These are phyloP conservation scores for Phytophthora pseudosyringae DNA, from an alignment of 352 stramenopile genomes.

Conservation along the genomic window DNA sequence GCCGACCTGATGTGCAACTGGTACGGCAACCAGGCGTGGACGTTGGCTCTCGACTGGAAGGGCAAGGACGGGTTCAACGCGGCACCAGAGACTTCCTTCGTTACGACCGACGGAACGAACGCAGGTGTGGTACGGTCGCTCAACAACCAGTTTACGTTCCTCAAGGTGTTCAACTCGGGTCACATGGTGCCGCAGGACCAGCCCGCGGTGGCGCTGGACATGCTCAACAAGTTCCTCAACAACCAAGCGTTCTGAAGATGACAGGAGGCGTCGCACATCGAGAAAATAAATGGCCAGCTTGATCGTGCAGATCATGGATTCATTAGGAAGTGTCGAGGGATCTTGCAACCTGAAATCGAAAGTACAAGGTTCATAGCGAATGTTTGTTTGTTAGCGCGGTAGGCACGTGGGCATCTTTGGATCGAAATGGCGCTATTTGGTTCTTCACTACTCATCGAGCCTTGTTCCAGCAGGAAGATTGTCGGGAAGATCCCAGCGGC, in stretches of 20 bases:
- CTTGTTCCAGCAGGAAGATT: too few species aligned
- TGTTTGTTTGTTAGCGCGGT: too few species aligned
- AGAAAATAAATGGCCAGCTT: too few species aligned
- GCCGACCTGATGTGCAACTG: slow-evolving; percentile 96
- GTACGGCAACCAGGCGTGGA: slow-evolving; percentile 95
- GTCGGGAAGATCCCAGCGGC: too few species aligned
- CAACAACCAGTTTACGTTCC: slow-evolving; percentile 53
- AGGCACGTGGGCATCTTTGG: too few species aligned
- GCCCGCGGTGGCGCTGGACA: slow-evolving; percentile 50
- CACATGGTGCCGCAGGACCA: slow-evolving; percentile 68
- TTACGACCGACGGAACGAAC: slow-evolving; percentile 15
- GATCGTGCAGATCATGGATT: too few species aligned
- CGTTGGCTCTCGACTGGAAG: slow-evolving; percentile 90
- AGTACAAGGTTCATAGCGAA: too few species aligned
- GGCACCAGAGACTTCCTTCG: slow-evolving; percentile 33
- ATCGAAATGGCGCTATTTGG: too few species aligned
- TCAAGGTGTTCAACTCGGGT: slow-evolving; percentile 59
- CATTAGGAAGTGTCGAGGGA: too few species aligned
- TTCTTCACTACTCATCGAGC: too few species aligned
- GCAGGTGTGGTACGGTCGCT: slow-evolving; percentile 40
- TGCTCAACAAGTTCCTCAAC: slow-evolving; percentile 73
- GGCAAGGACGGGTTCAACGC: slow-evolving; percentile 84
- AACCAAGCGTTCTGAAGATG: slow-evolving; percentile 23
- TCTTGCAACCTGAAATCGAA: too few species aligned
- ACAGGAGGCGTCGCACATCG: too few species aligned